A percentile compares a stretch with the other conserved stretches of the same genome.
Conservation (phyloP, 2,329 filamentous ascomycete genomes). For the Elsinoe ampelina region DNA sequence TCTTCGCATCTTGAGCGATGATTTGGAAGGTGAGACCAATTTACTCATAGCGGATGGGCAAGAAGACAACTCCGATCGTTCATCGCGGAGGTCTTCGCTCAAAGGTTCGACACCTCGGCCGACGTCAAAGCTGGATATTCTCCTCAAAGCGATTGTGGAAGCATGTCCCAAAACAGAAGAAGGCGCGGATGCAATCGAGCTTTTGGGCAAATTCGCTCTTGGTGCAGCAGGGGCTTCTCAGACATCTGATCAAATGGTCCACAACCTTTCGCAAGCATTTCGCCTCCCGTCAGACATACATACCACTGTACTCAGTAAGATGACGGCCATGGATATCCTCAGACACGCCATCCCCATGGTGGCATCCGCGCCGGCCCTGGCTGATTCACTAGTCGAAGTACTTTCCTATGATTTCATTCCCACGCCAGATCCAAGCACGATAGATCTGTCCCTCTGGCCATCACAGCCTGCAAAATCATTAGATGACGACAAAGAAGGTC, state of each 20-base stretch:
- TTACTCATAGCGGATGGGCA: neutral
- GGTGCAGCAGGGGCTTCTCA: constrained; percentile 41
- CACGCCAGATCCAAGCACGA: too few relatives aligned
- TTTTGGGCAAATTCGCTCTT: constrained; percentile 40
- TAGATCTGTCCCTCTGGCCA: neutral
- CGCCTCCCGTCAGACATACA: constrained; percentile 41
- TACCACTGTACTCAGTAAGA: constrained; percentile 54
- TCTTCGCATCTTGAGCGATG: constrained; percentile 39
- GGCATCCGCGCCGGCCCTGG: constrained; percentile 62
- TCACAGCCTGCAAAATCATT: constrained; percentile 14
- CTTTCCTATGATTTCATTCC: constrained; percentile 31
- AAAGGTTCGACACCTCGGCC: neutral
- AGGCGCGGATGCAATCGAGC: constrained; percentile 39
- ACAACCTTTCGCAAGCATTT: constrained; percentile 38
- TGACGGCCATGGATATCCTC: constrained; percentile 60
- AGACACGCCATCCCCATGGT: constrained; percentile 57
- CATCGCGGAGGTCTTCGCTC: neutral
- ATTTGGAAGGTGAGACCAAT: neutral
- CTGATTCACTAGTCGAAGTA: constrained; percentile 56
- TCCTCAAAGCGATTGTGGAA: constrained; percentile 35
- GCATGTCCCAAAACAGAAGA: constrained; percentile 20
- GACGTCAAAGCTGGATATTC: constrained; percentile 9
- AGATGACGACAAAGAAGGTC: constrained; percentile 7
- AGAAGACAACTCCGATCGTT: neutral
- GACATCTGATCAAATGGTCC: constrained; percentile 36